Evolutionary conservation across 495 filamentous ascomycete species (phyloP).

Genomic region (Aspergillus funiculosus): DNA sequence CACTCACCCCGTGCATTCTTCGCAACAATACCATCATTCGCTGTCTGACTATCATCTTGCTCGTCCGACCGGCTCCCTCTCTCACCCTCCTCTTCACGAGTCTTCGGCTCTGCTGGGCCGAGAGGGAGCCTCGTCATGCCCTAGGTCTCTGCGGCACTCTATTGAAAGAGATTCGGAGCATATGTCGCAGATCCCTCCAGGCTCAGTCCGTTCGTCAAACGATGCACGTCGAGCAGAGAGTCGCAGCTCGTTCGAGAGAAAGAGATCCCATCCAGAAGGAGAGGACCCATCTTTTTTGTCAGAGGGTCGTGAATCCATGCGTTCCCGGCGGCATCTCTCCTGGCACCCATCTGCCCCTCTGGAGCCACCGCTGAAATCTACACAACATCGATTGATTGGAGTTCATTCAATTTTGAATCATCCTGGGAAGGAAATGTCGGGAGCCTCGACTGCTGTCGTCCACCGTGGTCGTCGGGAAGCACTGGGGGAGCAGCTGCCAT

Average conservation of each 20-base stretch:
- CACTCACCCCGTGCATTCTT: conserved; percentile 31
- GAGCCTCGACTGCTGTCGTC: conserved; percentile 10
- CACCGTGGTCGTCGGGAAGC: conserved; percentile 24
- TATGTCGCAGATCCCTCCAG: conserved; percentile 45
- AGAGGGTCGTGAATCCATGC: conserved; percentile 26
- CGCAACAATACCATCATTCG: conserved; percentile 32
- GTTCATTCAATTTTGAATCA: conserved; percentile 50
- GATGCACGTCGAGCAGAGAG: conserved; percentile 24
- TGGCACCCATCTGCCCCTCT: conserved; percentile 38
- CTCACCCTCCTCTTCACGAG: conserved; percentile 34
- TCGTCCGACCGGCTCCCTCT: conserved; percentile 31
- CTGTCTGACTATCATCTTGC: conserved; percentile 24
- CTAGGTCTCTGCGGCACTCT: conserved; percentile 26
- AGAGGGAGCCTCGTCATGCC: conserved; percentile 44
- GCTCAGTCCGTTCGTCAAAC: conserved; percentile 27
- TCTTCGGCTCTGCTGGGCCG: conserved; percentile 33
- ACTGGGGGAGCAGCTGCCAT: conserved; percentile 22
- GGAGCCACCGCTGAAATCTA: conserved; percentile 34
- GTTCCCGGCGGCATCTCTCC: conserved; percentile 32
- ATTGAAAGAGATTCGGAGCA: conserved; percentile 33
- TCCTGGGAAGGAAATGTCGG: conserved; percentile 23
- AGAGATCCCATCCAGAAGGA: conserved; percentile 20
- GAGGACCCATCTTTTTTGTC: conserved; percentile 16
- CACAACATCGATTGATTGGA: conserved; percentile 42
- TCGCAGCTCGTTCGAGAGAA: conserved; percentile 26